These are phyloP conservation scores for Yamadazyma mexicana DNA, from an alignment of 1,139 yeast species.

Conservation along the genomic window DNA sequence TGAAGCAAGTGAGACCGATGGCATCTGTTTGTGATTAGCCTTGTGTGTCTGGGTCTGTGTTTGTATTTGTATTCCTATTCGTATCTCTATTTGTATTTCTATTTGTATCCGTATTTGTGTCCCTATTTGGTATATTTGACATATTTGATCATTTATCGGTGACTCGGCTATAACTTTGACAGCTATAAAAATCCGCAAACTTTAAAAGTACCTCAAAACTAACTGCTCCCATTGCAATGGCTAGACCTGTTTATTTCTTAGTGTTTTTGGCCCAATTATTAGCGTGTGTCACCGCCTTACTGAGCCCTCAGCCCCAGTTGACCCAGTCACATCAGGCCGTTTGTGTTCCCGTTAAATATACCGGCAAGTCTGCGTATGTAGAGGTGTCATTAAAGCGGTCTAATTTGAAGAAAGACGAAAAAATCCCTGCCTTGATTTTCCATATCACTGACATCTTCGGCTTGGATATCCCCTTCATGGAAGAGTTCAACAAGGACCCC, in stretches of 20 bases:
- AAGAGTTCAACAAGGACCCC: conserved; percentile 10
- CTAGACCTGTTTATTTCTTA: background rate
- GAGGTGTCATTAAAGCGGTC: conserved; percentile 7
- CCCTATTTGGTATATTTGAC: no score
- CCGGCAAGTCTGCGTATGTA: conserved; percentile 6
- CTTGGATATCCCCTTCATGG: conserved; percentile 22
- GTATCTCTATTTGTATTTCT: no score
- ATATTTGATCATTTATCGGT: no score
- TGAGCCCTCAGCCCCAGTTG: background rate
- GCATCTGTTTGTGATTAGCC: no score
- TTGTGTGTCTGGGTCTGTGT: no score
- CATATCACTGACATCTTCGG: conserved; percentile 25
- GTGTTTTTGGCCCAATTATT: conserved; percentile 1
- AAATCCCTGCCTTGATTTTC: conserved; percentile 27
- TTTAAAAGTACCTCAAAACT: no score
- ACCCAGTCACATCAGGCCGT: conserved; percentile 6
- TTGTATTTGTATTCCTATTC: no score
- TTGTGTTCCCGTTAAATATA: conserved; percentile 7
- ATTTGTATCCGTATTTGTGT: no score
- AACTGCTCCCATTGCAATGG: no score
- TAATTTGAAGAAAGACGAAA: conserved; percentile 10
- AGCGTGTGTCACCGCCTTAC: background rate
- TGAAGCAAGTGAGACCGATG: no score
- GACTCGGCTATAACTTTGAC: no score
- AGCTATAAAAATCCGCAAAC: background rate